These are phyloP conservation scores for Dorcoceras hygrometricum DNA, from an alignment of 257 asterid species.

Conservation along the genomic window DNA sequence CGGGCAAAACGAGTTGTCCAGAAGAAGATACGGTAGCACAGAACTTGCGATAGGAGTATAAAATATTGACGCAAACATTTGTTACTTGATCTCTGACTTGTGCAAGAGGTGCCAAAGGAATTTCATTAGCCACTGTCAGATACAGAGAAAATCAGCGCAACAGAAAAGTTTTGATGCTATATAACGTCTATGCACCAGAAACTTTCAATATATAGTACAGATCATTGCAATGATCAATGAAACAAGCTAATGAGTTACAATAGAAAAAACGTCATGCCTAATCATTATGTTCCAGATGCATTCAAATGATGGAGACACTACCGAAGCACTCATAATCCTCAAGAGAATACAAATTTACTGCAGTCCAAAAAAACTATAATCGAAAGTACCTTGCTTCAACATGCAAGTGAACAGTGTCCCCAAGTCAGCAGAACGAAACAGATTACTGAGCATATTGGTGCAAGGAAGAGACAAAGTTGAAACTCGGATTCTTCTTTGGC, in stretches of 20 bases:
- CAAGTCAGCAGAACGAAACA: constrained; percentile 95
- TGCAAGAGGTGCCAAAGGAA: constrained; percentile 54
- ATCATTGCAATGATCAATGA: constrained; percentile 5
- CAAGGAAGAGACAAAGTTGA: constrained; percentile 92
- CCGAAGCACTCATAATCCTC: neutral
- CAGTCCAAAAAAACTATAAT: constrained; percentile 19
- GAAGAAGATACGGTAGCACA: constrained; percentile 93
- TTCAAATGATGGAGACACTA: constrained; percentile 15
- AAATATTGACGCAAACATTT: constrained; percentile 67
- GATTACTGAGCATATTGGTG: constrained; percentile 85
- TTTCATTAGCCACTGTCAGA: constrained; percentile 47
- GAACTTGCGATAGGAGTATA: constrained; percentile 87
- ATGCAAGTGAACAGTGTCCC: constrained; percentile 79
- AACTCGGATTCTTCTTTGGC: constrained; percentile 96
- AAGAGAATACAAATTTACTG: neutral
- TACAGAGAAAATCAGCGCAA: constrained; percentile 4
- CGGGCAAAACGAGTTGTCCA: constrained; percentile 77
- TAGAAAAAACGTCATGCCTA: constrained; percentile 3
- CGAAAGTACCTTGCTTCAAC: constrained; percentile 76
- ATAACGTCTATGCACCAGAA: constrained; percentile 7
- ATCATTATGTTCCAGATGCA: constrained; percentile 19
- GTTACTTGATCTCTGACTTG: constrained; percentile 50
- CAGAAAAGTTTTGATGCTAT: constrained; percentile 13
- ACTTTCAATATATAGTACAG: constrained; percentile 5
- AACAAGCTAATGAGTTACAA: constrained; percentile 14